Evolutionary conservation across 495 filamentous ascomycete species (phyloP), one percentile per base, ranked within the genome.

Genomic region (Cryomyces antarcticus): DNA sequence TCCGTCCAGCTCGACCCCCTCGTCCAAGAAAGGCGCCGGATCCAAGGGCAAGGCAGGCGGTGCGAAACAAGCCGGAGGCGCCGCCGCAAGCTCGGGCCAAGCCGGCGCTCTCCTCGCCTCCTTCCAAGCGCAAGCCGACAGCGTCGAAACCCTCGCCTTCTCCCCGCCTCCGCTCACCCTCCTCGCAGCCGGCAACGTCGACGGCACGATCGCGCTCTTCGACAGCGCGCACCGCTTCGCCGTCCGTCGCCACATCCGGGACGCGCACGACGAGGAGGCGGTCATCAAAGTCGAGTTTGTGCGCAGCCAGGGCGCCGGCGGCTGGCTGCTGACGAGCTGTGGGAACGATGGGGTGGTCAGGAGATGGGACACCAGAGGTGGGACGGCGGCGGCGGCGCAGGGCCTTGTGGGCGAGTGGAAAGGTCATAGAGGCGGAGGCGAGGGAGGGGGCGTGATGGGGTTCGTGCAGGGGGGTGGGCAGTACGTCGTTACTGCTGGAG

Each of bases 211-310:
- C 51, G 81, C 75, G 12, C 67, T 99, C 5, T 95, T 82, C 52
- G 92, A 99, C 59, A 72, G 77, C 0, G 71, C 81, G 31, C 77
- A 84, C 40, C 71, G 77, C 5, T 96, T 92, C 52, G 82, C 86
- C 0, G 69, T 88, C 34, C 68, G 89, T 31, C 63, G 79, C 39
- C 75, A 88, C 54, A 81, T 94, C 43, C 62, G 66, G 43, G 80
- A 77, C 30, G 89, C 84, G 5, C 79, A 96, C 58, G 77, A 86
- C 17, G 88, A 79, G 31, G 73, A 67, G 47, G 73, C 80, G 10
- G 82, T 96, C 9, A 87, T 96, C 42, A 86, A 89, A 62, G 77
- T 95, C 6, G 87, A 93, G 46, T 99, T 95, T 59, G 67, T 87
- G 24, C 55, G 55, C 64, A 67, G 42, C 64, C 61, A 48, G 48